Evolutionary conservation across 2,329 filamentous ascomycete species (phyloP).

Genomic region (Phialemoniopsis sp.): DNA sequence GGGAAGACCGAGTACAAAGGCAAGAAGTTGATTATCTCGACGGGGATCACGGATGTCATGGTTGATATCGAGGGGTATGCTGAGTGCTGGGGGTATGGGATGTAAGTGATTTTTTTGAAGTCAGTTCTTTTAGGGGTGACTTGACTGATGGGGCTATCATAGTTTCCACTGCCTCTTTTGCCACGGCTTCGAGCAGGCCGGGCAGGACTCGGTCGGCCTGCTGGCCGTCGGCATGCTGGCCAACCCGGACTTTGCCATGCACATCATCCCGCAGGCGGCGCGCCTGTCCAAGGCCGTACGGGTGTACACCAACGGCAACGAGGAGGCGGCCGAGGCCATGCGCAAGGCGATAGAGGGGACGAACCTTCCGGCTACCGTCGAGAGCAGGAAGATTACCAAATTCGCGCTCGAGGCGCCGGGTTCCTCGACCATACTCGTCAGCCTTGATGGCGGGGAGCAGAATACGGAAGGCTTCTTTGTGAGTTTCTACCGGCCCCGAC

Average conservation of each 20-base stretch:
- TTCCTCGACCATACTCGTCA: conserved; percentile 22
- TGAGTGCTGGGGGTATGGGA: conserved; percentile 48
- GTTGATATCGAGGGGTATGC: conserved; percentile 48
- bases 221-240: conserved; percentile 34
- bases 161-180: conserved; percentile 58
- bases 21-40: conserved; percentile 50
- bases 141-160: not conserved
- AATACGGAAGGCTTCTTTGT: conserved; percentile 33
- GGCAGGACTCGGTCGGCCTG: conserved; percentile 37
- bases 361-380: conserved; percentile 26
- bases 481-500: conserved; percentile 2
- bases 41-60: conserved; percentile 45
- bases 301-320: conserved; percentile 46
- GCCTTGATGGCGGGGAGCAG: conserved; percentile 31
- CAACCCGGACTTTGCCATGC: conserved; percentile 23
- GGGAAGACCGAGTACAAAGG: conserved; percentile 37
- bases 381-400: conserved; percentile 19
- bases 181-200: conserved; percentile 55
- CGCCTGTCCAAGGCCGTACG: conserved; percentile 38
- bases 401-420: conserved; percentile 19
- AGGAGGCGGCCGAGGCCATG: conserved; percentile 19
- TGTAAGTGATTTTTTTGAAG: too few species aligned
- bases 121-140: not conserved
- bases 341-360: conserved; percentile 15
- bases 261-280: conserved; percentile 36